These are phyloP conservation scores for Apiosordaria backusii DNA, from an alignment of 495 filamentous ascomycete species.

Conservation along the genomic window DNA sequence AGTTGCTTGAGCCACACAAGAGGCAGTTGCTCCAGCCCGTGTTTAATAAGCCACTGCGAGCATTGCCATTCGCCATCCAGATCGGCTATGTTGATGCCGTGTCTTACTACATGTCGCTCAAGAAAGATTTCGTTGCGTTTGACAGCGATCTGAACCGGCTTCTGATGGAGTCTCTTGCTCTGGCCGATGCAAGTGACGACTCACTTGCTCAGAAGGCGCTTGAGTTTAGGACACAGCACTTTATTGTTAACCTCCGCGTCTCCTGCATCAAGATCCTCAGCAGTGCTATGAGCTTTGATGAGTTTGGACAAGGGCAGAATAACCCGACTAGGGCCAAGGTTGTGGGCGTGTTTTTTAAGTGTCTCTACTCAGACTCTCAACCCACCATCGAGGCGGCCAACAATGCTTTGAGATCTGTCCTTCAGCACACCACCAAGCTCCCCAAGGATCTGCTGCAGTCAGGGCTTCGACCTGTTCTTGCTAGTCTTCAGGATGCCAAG, in stretches of 20 bases:
- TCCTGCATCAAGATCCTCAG: constrained; percentile 91
- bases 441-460: constrained; percentile 94
- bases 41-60: constrained; percentile 89
- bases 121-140: constrained; percentile 80
- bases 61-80: constrained; percentile 85
- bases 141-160: constrained; percentile 86
- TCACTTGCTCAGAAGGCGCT: constrained; percentile 75
- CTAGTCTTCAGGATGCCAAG: constrained; percentile 92
- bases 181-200: constrained; percentile 93
- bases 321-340: constrained; percentile 77
- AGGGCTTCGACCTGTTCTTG: constrained; percentile 88
- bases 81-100: constrained; percentile 98
- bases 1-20: constrained; percentile 81
- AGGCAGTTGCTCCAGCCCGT: constrained; percentile 82
- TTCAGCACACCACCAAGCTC: constrained; percentile 83
- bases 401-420: constrained; percentile 75
- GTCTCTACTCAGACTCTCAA: constrained; percentile 82
- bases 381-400: constrained; percentile 95
- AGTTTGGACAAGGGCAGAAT: constrained; percentile 65
- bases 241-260: constrained; percentile 86
- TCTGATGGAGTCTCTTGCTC: constrained; percentile 84
- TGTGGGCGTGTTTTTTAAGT: constrained; percentile 96
- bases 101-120: constrained; percentile 83
- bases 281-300: constrained; percentile 85
- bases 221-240: constrained; percentile 86